These are phyloP conservation scores for Elsinoe batatas DNA, from an alignment of 2,329 filamentous ascomycete genomes.

Conservation along the genomic window DNA sequence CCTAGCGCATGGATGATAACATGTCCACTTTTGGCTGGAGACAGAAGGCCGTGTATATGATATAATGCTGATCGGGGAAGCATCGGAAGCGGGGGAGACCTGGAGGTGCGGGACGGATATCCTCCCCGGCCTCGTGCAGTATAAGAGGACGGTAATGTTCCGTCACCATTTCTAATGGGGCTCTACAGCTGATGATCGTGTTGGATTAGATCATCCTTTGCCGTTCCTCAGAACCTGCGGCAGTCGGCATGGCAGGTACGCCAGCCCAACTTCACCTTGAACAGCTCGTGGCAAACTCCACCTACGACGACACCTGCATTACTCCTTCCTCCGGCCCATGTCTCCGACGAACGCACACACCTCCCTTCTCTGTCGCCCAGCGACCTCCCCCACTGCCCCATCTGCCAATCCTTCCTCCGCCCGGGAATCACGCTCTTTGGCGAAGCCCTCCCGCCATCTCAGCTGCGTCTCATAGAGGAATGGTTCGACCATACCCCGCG, in stretches of 20 bases:
- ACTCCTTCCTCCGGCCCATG: background rate
- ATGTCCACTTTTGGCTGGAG: background rate
- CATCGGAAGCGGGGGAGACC: background rate
- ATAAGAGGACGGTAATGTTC: background rate
- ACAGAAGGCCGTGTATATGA: background rate
- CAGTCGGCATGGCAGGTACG: no score
- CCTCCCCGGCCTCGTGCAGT: background rate
- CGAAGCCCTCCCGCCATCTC: background rate
- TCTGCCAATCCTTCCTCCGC: background rate
- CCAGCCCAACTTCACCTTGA: background rate
- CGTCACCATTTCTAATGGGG: no score
- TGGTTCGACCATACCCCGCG: background rate
- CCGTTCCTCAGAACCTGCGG: no score
- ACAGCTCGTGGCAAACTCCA: background rate
- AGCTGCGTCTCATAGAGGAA: background rate
- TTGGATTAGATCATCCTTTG: no score
- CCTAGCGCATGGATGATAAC: background rate
- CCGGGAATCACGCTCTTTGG: background rate
- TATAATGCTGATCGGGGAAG: background rate
- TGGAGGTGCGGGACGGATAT: background rate
- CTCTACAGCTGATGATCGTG: no score
- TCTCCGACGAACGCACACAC: background rate
- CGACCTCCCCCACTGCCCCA: background rate
- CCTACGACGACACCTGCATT: background rate
- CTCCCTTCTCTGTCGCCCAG: background rate